Base-by-base conservation (phyloP, 192 early-diverging fungal genomes). In the Backusella macrospora region DNA sequence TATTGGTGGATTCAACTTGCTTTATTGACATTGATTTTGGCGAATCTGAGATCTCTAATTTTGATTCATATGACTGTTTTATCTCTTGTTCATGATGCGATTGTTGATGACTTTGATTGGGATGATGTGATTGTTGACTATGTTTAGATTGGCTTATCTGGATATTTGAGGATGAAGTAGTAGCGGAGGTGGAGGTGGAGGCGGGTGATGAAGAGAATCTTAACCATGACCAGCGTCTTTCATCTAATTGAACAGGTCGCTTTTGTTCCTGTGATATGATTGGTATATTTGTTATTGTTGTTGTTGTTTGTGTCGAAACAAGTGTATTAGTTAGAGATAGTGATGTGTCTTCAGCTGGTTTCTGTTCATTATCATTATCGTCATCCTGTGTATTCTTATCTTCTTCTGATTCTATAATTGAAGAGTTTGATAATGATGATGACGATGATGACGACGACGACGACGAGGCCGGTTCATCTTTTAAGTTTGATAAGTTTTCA, bases 161-260 rank as follows among this genome's bases (percentile, higher is more conserved):
- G 2, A 34, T 34, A 34, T 34, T 34, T 34, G 29, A 34, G 2
- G 29, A 34, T 34, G 29, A 34, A 34, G 29, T 59, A 21, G 1
- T 52, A 18, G n/a, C 0, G 2, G 16, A 49, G 48, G 9, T 55
- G 18, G 49, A 52, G 2, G 18, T 26, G 10, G 49, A 9, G 1
- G 49, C n/a, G n/a, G 49, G 9, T 8, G 21, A 59, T 1, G 52
- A 66, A 1, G 65, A 66, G 18, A 66, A 66, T 26, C 65, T 18
- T 16, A 66, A 43, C 65, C 65, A 66, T 15, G 65, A 26, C 65
- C 65, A 66, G 4, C 37, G 40, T 66, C 38, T 40, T 40, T 40
- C 65, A 43, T 66, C 40, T 16, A 34, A 34, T 34, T 66, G n/a
- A 12, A 12, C 9, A 5, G n/a, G 39, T 52, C 21, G 16, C 15